A percentile compares a stretch with the other conserved stretches of the same genome.
Evolutionary conservation across 1,139 yeast species (phyloP).

Genomic region (Zhuliangozyma blackwelliae): DNA sequence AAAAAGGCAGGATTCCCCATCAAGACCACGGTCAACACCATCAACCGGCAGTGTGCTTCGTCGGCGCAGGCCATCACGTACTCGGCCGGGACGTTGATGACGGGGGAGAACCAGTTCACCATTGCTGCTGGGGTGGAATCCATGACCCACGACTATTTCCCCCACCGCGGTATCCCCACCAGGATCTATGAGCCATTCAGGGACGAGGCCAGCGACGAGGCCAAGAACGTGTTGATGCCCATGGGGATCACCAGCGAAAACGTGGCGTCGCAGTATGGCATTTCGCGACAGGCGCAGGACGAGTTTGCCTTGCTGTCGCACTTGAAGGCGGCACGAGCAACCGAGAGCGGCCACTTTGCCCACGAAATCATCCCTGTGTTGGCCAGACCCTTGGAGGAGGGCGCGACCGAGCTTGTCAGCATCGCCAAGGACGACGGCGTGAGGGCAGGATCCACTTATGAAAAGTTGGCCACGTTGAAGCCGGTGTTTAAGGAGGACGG

Average conservation of each 20-base stretch:
- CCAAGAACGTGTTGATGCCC: slow-evolving; percentile 32
- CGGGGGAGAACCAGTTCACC: slow-evolving; percentile 30
- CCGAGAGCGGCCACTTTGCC: slow-evolving; percentile 30
- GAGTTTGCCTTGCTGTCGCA: slow-evolving; percentile 34
- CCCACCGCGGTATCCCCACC: slow-evolving; percentile 34
- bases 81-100: slow-evolving; percentile 25
- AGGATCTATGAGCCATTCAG: slow-evolving; percentile 20
- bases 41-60: slow-evolving; percentile 41
- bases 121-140: slow-evolving; percentile 45
- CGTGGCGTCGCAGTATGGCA: slow-evolving; percentile 39
- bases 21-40: slow-evolving; percentile 32
- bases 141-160: slow-evolving; percentile 41
- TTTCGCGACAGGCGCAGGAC: slow-evolving; percentile 62
- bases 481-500: slow-evolving; percentile 36
- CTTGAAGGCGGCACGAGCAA: slow-evolving; percentile 31
- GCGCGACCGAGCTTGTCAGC: slow-evolving; percentile 9
- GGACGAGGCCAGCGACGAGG: slow-evolving; percentile 16
- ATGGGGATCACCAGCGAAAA: slow-evolving; percentile 63
- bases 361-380: slow-evolving; percentile 32
- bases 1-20: slow-evolving; percentile 34
- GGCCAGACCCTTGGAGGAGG: slow-evolving; percentile 22
- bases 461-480: slow-evolving; percentile 25
- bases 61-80: slow-evolving; percentile 37
- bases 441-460: slow-evolving; percentile 23
- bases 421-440: slow-evolving; percentile 30